A percentile compares a stretch with the other conserved stretches of the same genome.
Evolutionary conservation across 208 protist species (phyloP).

Genomic region (Naegleria lovaniensis): DNA sequence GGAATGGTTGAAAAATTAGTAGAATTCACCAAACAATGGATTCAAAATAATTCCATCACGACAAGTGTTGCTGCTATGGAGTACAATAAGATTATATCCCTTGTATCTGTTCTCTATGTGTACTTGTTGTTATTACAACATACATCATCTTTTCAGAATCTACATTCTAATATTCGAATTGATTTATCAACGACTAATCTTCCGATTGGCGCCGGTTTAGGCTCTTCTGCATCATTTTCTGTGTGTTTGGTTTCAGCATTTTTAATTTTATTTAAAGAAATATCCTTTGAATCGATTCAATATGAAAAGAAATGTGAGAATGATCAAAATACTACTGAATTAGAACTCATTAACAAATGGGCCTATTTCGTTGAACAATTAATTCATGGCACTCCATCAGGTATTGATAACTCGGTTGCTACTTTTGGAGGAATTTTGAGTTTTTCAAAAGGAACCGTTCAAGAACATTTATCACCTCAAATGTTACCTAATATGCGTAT

Average conservation of each 20-base stretch:
- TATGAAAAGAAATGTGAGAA: conserved; percentile 54
- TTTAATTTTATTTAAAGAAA: neutral
- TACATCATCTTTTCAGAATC: neutral
- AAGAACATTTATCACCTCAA: neutral
- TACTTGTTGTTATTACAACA: neutral
- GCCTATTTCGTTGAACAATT: conserved; percentile 47
- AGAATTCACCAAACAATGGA: neutral
- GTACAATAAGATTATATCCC: neutral
- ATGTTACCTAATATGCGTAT: neutral
- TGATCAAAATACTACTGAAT: conserved; percentile 60
- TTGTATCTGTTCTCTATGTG: neutral
- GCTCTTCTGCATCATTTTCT: conserved; percentile 27
- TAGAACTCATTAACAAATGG: conserved; percentile 61
- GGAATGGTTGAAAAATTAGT: neutral
- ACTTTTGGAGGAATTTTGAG: conserved; percentile 73
- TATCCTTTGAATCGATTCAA: neutral
- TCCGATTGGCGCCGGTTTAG: conserved; percentile 31
- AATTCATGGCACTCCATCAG: conserved; percentile 70
- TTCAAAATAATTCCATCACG: neutral
- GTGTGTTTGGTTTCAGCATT: conserved; percentile 20
- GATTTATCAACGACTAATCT: neutral
- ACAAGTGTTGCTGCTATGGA: neutral
- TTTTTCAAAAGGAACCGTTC: conserved; percentile 44
- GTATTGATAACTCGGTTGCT: conserved; percentile 73
- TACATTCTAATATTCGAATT: neutral